Evolutionary conservation across 345 rosid genomes (phyloP), one percentile per base, ranked within the genome.

Genomic region (Psidium guajava): DNA sequence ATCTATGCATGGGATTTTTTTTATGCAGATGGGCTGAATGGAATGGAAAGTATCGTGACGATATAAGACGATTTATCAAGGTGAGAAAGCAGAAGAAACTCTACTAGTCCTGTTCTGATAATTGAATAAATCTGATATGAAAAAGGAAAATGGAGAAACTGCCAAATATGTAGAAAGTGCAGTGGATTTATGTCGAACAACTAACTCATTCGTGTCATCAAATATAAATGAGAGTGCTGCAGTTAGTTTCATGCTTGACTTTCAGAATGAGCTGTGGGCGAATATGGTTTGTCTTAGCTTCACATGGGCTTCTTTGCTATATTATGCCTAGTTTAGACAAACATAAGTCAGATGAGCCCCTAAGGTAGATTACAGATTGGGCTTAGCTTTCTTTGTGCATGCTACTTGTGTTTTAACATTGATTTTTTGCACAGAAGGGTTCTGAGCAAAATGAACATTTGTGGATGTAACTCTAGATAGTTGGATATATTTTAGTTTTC

Each of bases 1-100:
- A 69, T 32, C 20, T 18, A 69, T 56, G 42, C 47, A 86, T n/a
- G 50, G 49, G 32, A 69, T 88, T 50, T 84, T 74, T 57, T 28
- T 85, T 85, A 52, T 86, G 93, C 92, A 97, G 98, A 91, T 95
- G 98, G 99, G 98, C 95, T 81, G 98, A 95, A 91, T 97, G 98
- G 99, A 95, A 97, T 81, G 99, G 99, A 59, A 97, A 91, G 91
- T 97, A 97, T 86, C 96, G 98, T 64, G 99, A 97, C 73, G 98
- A 94, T 90, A 75, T 94, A 13, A 91, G 97, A 90, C 93, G 87
- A 88, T 97, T 93, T 92, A 92, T 97, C 77, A 97, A 94, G 99
- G 99, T 95, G 81, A 82, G 83, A 61, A 50, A 21, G 51, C 16
- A 42, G 51, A 57, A 51, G 27, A 21, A 24, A 25, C n/a, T 84